Evolutionary conservation across 108 stramenopile species (phyloP), one percentile per base, ranked within the genome.

Genomic region (Seminavis robusta): DNA sequence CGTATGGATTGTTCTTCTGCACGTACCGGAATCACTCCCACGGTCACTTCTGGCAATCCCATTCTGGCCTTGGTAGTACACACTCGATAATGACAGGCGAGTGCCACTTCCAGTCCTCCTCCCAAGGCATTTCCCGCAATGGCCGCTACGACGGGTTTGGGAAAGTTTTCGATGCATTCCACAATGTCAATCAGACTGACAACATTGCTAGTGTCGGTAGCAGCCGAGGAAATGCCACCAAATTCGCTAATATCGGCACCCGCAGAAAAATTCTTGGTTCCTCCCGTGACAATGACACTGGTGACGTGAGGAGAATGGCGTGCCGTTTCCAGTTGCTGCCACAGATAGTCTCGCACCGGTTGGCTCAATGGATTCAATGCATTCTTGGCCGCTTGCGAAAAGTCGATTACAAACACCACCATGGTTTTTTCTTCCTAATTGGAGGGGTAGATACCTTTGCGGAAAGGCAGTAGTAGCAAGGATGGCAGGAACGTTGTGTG

Each of bases 201-300:
- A 15, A 40, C 36, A 13, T 43, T 61, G 27, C 65, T 53, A 27
- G 61, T 44, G n/a, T 69, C 46, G 21, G 53, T 32, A 8, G 33
- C 24, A 21, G 51, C 23, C 20, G 33, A 44, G 11, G 26, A 33
- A 25, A 64, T 16, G 20, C 54, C 33, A 13, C 42, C 64, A 51
- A 98, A 97, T 85, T 98, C 96, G 9, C 73, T 84, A 61, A 99
- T 91, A 74, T 99, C 99, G 10, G 99, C 99, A 24, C 99, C 99
- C 0, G 97, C 97, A 38, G 95, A 93, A 65, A 97, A 99, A 69
- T 77, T 84, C 36, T 52, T 45, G 24, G 52, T 49, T 47, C 86
- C 88, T 11, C 95, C 96, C 20, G 84, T 77, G 32, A 99, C 65
- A 23, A 99, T 73, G 41, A 96, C 83, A 23, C 92, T 86, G 30